Evolutionary conservation across 257 asterid genomes (phyloP), one percentile per base, ranked within the genome.

Genomic region (Nicotiana attenuata): DNA sequence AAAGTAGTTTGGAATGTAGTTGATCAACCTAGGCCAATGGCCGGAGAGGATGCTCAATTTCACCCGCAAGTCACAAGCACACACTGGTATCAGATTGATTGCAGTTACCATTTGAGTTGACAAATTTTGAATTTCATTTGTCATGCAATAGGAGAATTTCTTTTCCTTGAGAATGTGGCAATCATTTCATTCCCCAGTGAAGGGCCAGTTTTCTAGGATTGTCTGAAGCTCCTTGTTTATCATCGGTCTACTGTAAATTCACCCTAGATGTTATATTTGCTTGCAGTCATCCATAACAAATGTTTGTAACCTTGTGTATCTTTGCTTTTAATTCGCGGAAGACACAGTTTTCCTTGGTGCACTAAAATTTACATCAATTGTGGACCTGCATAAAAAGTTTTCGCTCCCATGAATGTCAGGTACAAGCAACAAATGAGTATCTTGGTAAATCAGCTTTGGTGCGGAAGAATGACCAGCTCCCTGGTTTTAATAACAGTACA

Each of bases 341-440:
- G 19, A 16, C 20, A 20, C 24, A 22, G 24, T 14, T 10, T 10
- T 47, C 3, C 22, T 8, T 24, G 15, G 41, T 73, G 7, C 26
- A 24, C 61, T 47, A 24, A 47, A 38, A 38, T 7, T 38, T 38
- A 24, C 22, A 14, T 73, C 45, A 24, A 14, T 73, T 60, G 24
- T 47, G 47, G 47, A 38, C 47, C 10, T 6, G 10, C 59, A 13
- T 71, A 50, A 24, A 41, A 73, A 22, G 38, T 50, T 75, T 15
- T 75, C 28, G 26, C 24, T 50, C 61, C 68, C 83, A 82, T 41
- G 10, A 41, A 35, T 64, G 14, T 29, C 90, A 92, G 93, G 64
- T 82, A 85, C 89, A 85, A 84, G 84, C 90, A 64, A 82, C 88
- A 26, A 84, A 78, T 5, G 86, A 86, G 73, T 88, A 45, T 77